phyloP scores from a whole-genome alignment of 1,284 basidiomycete genomes.

The Somion occarium region DNA sequence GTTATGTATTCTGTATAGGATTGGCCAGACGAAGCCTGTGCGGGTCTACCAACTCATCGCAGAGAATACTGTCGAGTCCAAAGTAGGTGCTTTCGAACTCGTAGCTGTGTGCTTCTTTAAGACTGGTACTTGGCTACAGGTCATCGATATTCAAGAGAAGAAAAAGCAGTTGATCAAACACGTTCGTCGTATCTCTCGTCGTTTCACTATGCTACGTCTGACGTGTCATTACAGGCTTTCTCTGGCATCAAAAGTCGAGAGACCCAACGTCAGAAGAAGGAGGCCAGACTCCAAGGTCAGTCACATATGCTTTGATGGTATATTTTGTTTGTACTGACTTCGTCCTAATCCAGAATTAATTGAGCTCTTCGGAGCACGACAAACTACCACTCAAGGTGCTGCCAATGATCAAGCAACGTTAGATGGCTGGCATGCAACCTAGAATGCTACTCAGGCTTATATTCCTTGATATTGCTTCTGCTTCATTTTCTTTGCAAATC shows the following conservation, averaged over 20 bases:
- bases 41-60: conserved; percentile 87
- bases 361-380: conserved; percentile 19
- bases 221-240: conserved; percentile 51
- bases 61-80: conserved; percentile 82
- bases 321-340: not conserved
- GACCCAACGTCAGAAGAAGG: conserved; percentile 64
- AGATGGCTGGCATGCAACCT: conserved; percentile 11
- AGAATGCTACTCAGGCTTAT: not conserved
- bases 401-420: conserved; percentile 17
- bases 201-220: not conserved
- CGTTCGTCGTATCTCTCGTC: conserved; percentile 30
- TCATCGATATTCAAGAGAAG: conserved; percentile 79
- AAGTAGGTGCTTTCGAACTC: conserved; percentile 35
- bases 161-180: conserved; percentile 73
- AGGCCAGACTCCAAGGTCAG: conserved; percentile 70
- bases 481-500: too few species aligned
- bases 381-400: conserved; percentile 6
- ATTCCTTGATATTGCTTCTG: not conserved
- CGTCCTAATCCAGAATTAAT: conserved; percentile 12
- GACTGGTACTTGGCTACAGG: too few species aligned
- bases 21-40: conserved; percentile 78
- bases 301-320: conserved; percentile 1
- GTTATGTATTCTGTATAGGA: conserved; percentile 34
- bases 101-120: not conserved
- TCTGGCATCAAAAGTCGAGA: conserved; percentile 71